Conservation (phyloP, 306 rosid genomes). For the Vigna mungo region DNA sequence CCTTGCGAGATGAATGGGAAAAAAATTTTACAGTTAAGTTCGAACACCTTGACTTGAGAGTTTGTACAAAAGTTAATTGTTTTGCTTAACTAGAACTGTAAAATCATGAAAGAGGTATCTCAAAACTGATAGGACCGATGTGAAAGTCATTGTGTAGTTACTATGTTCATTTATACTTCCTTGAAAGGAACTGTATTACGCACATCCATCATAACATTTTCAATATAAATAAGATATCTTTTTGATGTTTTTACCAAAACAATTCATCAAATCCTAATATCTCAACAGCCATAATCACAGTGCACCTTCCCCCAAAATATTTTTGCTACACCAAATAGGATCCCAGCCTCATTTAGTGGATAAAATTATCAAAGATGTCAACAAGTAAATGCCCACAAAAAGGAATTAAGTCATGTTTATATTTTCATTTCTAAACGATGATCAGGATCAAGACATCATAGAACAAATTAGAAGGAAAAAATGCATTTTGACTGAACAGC, state of each 20-base stretch:
- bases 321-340: constrained; percentile 5
- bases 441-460: background rate
- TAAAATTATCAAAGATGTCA: background rate
- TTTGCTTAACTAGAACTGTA: no score
- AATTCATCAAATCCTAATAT: background rate
- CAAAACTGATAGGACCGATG: no score
- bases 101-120: no score
- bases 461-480: background rate
- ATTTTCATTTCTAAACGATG: background rate
- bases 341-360: background rate
- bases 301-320: background rate
- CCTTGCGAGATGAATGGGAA: no score
- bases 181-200: background rate
- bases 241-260: background rate
- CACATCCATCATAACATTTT: background rate
- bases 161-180: background rate
- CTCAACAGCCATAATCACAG: background rate
- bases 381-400: background rate
- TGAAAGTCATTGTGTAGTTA: background rate
- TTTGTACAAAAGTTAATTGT: no score
- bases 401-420: background rate
- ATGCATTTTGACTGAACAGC: background rate
- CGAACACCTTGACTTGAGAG: no score
- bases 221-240: background rate
- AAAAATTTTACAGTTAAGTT: no score